Conservation (phyloP, 345 rosid genomes). For the Melaleuca alternifolia region DNA sequence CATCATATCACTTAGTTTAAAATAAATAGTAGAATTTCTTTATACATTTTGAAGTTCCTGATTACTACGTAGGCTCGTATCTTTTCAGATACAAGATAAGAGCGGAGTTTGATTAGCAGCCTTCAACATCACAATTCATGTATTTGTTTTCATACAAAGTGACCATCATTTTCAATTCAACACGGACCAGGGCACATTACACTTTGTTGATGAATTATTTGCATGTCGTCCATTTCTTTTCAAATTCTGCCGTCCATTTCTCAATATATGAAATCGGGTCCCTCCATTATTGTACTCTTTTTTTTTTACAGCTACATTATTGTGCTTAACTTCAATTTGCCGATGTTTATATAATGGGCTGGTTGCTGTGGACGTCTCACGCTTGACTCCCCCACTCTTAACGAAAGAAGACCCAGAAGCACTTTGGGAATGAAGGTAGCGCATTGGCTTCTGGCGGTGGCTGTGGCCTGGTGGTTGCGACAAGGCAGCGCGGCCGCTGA, state of each 20-base stretch:
- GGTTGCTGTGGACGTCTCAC: neutral
- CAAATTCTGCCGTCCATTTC: neutral
- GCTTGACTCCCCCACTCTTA: too few species aligned
- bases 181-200: neutral
- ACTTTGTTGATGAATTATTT: neutral
- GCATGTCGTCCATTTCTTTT: neutral
- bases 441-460: neutral
- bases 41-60: too few species aligned
- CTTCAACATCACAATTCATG: neutral
- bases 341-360: too few species aligned
- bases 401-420: neutral
- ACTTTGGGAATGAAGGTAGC: neutral
- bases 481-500: fast-evolving
- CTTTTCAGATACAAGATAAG: neutral
- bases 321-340: too few species aligned
- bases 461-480: neutral
- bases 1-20: neutral
- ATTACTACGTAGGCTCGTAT: too few species aligned
- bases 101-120: neutral
- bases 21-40: neutral
- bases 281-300: neutral
- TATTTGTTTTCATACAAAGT: neutral
- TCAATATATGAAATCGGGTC: neutral
- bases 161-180: neutral
- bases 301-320: too few species aligned